phyloP scores from a whole-genome alignment of 805 yeast species.

The Debaryomyces hansenii region DNA sequence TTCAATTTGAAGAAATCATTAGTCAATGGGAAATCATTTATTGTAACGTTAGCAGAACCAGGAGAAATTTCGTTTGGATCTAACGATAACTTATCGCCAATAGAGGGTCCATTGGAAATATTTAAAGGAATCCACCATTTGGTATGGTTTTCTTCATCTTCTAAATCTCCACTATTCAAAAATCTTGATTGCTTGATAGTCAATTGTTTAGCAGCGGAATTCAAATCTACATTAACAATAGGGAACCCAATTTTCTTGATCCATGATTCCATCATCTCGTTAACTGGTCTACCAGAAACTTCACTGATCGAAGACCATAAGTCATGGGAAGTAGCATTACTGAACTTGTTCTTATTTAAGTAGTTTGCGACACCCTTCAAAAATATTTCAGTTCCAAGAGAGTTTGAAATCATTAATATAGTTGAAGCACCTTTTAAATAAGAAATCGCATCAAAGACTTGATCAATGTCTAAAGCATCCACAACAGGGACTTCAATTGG shows the following conservation, averaged over 20 bases:
- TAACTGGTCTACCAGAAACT: slow-evolving; percentile 62
- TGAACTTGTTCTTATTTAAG: slow-evolving; percentile 59
- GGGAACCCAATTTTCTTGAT: slow-evolving; percentile 76
- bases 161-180: slow-evolving; percentile 60
- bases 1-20: slow-evolving; percentile 46
- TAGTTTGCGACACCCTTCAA: slow-evolving; percentile 72
- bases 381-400: slow-evolving; percentile 67
- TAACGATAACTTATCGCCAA: not conserved
- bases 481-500: slow-evolving; percentile 82
- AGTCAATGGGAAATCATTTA: slow-evolving; percentile 22
- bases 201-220: slow-evolving; percentile 29
- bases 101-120: slow-evolving; percentile 19
- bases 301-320: slow-evolving; percentile 68
- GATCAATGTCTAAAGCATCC: slow-evolving; percentile 76
- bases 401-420: slow-evolving; percentile 72
- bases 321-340: slow-evolving; percentile 73
- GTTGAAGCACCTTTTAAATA: slow-evolving; percentile 80
- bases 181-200: slow-evolving; percentile 58
- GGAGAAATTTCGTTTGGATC: not conserved
- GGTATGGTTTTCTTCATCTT: slow-evolving; percentile 55
- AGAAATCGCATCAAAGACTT: slow-evolving; percentile 79
- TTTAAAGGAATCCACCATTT: slow-evolving; percentile 61
- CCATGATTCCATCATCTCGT: slow-evolving; percentile 66
- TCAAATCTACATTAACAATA: slow-evolving; percentile 49
- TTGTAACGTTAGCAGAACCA: slow-evolving; percentile 2